Base-by-base conservation (phyloP, 306 rosid species). In the Prunus kanzakura region DNA sequence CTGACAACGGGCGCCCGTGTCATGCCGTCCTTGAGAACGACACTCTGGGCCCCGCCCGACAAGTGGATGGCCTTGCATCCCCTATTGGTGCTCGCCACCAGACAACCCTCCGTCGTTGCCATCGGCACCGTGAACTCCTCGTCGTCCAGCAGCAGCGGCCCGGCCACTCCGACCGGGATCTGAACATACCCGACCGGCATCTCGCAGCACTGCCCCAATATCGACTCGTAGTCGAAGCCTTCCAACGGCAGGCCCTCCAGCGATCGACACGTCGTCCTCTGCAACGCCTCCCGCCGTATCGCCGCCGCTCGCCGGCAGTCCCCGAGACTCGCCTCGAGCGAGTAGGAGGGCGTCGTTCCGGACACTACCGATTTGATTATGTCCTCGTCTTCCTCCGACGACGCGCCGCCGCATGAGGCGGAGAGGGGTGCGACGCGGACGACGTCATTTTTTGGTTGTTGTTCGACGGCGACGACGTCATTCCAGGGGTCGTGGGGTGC, bases 21-120 rank as follows among this genome's bases (percentile, higher is more conserved):
- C 80, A 80, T 80, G 38, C 71, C 80, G 67, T 80, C 84, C 19
- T 52, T 74, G 9, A 80, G 72, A 25, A 80, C 23, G 16, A 75
- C 65, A 43, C 80, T 62, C 45, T 45, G 4, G 35, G 84, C 80
- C 15, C 80, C 84, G 19, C 72, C 80, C 11, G 80, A 80, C 30
- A 52, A 35, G 49, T 61, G 51, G 55, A 80, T 74, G 12, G 80
- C 83, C 65, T 80, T 80, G 56, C 79, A 80, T 4, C 83, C 83
- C 20, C 80, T 63, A 52, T 80, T 80, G 18, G 83, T 74, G 56
- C 83, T 74, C 51, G 83, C 83, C 41, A 80, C 79, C 38, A 80
- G 41, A 38, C 83, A 80, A 4, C 83, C 83, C 45, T 80, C 83
- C 11, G 83, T 80, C 19, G 83, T 80, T 9, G 83, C 83, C 83